Evolutionary conservation across 108 stramenopile genomes (phyloP).

Genomic region (Cyclotella kingstonii): DNA sequence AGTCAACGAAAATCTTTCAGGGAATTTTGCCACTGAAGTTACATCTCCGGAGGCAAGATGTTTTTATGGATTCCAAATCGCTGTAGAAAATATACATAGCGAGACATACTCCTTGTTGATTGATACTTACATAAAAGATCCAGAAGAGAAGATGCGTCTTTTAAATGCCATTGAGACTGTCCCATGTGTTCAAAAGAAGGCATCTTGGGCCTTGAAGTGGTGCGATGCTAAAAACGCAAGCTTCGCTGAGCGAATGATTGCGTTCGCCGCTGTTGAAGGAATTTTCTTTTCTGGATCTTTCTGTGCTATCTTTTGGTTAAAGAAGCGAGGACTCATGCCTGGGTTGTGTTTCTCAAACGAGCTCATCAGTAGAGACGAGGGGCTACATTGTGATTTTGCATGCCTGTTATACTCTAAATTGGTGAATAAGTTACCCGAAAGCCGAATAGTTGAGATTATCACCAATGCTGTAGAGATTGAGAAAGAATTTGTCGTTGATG

Average conservation of each 20-base stretch:
- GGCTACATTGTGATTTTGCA: constrained; percentile 96
- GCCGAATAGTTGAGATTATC: constrained; percentile 81
- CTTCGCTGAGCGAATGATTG: constrained; percentile 97
- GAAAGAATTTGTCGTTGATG: constrained; percentile 96
- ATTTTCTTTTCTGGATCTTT: constrained; percentile 99
- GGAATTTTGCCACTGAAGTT: constrained; percentile 97
- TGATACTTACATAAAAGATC: constrained; percentile 97
- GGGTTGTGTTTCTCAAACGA: constrained; percentile 99
- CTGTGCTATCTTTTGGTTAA: constrained; percentile 99
- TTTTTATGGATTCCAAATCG: constrained; percentile 99
- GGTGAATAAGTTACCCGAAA: constrained; percentile 72
- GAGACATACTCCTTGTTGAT: constrained; percentile 99
- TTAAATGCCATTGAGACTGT: constrained; percentile 91
- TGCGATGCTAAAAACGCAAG: constrained; percentile 84
- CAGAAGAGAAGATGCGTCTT: constrained; percentile 73
- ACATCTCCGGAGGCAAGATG: constrained; percentile 96
- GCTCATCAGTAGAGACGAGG: constrained; percentile 98
- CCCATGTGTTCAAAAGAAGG: constrained; percentile 97
- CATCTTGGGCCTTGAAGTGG: constrained; percentile 97
- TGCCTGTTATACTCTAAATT: constrained; percentile 90
- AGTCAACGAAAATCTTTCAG: constrained; percentile 98
- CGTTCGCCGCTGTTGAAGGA: constrained; percentile 99
- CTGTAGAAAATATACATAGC: constrained; percentile 99
- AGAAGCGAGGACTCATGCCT: constrained; percentile 99
- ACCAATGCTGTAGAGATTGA: constrained; percentile 96